Percentiles rank a stretch among this genome's conserved stretches.
Conservation (phyloP, 2,329 filamentous ascomycete genomes). For the Botrytis medusae region DNA sequence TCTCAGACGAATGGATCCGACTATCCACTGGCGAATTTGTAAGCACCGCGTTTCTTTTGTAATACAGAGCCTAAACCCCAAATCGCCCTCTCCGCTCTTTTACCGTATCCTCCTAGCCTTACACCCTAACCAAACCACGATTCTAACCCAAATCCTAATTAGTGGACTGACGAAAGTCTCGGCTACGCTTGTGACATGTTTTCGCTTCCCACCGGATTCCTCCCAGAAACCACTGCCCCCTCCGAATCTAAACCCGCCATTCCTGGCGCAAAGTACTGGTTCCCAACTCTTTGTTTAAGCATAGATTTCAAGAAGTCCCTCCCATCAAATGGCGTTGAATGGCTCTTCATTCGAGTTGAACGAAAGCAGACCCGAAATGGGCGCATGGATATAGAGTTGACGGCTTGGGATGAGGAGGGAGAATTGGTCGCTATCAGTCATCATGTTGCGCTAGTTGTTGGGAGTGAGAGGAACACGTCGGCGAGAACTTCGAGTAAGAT, state of each 20-base stretch:
- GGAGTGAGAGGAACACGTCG: constrained; percentile 58
- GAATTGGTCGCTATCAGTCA: constrained; percentile 67
- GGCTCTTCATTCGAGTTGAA: constrained; percentile 65
- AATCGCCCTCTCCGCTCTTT: too few species aligned
- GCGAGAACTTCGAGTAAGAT: constrained; percentile 28
- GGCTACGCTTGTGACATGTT: constrained; percentile 69
- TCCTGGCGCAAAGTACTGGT: constrained; percentile 39
- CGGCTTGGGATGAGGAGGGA: constrained; percentile 61
- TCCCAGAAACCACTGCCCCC: neutral
- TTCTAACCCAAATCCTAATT: neutral
- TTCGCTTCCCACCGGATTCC: constrained; percentile 36
- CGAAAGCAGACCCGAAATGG: constrained; percentile 70
- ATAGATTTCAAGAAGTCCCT: constrained; percentile 74
- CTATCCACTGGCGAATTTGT: constrained; percentile 53
- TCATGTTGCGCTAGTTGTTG: constrained; percentile 65
- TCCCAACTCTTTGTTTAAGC: constrained; percentile 66
- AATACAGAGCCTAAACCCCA: neutral
- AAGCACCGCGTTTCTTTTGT: neutral
- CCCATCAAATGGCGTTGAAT: constrained; percentile 67
- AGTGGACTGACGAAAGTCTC: constrained; percentile 62
- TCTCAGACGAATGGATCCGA: constrained; percentile 67
- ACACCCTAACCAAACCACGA: neutral
- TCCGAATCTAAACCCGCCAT: constrained; percentile 50
- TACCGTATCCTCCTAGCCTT: neutral
- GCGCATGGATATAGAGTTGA: constrained; percentile 71